Conservation (phyloP, 1,284 basidiomycete species). For the Porodaedalea pini region DNA sequence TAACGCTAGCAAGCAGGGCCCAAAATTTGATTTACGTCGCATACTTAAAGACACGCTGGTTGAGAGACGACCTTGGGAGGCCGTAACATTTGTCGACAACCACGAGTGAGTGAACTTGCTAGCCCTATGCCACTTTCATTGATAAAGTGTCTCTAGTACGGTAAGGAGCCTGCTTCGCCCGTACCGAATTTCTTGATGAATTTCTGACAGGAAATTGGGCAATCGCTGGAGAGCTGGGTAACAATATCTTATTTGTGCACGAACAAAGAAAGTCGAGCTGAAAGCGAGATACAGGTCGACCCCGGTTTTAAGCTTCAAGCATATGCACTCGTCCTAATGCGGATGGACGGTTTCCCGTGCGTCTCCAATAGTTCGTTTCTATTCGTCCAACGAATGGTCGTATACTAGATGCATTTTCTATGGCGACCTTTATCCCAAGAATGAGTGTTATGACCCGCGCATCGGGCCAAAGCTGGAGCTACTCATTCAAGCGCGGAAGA, state of each 20-base stretch:
- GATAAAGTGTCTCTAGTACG: slow-evolving; percentile 40
- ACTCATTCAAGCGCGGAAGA: slow-evolving; percentile 57
- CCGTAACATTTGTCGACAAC: slow-evolving; percentile 81
- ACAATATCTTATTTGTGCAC: slow-evolving; percentile 24
- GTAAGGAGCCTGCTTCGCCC: slow-evolving; percentile 33
- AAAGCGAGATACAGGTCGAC: slow-evolving; percentile 48
- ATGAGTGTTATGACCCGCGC: slow-evolving; percentile 57
- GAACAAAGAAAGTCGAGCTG: not conserved
- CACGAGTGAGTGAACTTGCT: slow-evolving; percentile 59
- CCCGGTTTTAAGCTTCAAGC: slow-evolving; percentile 71
- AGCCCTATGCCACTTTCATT: slow-evolving; percentile 11
- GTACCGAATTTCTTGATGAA: not conserved
- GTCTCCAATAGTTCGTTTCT: slow-evolving; percentile 28
- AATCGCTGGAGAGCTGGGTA: slow-evolving; percentile 77
- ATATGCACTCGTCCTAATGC: slow-evolving; percentile 84
- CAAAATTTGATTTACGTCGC: slow-evolving; percentile 61
- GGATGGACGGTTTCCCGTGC: slow-evolving; percentile 82
- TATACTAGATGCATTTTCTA: slow-evolving; percentile 80
- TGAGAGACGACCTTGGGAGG: slow-evolving; percentile 57
- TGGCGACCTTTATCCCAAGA: slow-evolving; percentile 79
- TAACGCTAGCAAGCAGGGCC: slow-evolving; percentile 54
- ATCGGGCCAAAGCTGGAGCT: slow-evolving; percentile 46
- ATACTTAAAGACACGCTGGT: slow-evolving; percentile 60
- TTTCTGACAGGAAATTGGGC: slow-evolving; percentile 57
- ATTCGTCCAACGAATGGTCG: not conserved